phyloP scores from a whole-genome alignment of 805 yeast genomes.

The Candida corydali region DNA sequence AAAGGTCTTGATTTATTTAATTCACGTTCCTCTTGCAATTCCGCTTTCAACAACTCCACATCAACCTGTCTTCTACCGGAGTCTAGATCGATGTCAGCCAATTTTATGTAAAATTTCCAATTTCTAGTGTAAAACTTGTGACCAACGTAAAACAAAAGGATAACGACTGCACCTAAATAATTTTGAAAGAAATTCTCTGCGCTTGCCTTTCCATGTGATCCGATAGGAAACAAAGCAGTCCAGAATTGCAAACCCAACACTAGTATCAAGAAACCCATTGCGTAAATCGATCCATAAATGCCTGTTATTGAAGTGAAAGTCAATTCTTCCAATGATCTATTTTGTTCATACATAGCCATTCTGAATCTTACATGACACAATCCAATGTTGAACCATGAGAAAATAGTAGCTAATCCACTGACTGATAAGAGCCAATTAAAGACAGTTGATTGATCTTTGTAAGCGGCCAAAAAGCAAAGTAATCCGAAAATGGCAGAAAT shows the following conservation, averaged over 20 bases:
- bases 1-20: conserved; percentile 21
- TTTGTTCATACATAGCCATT: conserved; percentile 31
- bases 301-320: conserved; percentile 33
- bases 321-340: conserved; percentile 31
- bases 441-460: conserved; percentile 25
- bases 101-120: conserved; percentile 28
- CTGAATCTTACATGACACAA: conserved; percentile 39
- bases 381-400: conserved; percentile 39
- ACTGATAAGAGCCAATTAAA: conserved; percentile 41
- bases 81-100: conserved; percentile 32
- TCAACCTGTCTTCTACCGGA: conserved; percentile 32
- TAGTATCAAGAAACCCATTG: conserved; percentile 26
- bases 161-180: conserved; percentile 30
- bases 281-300: conserved; percentile 31
- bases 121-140: conserved; percentile 36
- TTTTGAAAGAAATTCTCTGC: conserved; percentile 34
- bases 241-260: conserved; percentile 35
- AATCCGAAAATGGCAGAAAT: conserved; percentile 32
- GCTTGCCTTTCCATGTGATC: conserved; percentile 22
- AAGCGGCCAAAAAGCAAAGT: conserved; percentile 36
- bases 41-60: conserved; percentile 28
- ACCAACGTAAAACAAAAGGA: conserved; percentile 29
- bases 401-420: conserved; percentile 38
- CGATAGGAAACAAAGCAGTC: conserved; percentile 39
- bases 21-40: conserved; percentile 31